phyloP scores from a whole-genome alignment of 1,284 basidiomycete species.

The Peniophora sp. region DNA sequence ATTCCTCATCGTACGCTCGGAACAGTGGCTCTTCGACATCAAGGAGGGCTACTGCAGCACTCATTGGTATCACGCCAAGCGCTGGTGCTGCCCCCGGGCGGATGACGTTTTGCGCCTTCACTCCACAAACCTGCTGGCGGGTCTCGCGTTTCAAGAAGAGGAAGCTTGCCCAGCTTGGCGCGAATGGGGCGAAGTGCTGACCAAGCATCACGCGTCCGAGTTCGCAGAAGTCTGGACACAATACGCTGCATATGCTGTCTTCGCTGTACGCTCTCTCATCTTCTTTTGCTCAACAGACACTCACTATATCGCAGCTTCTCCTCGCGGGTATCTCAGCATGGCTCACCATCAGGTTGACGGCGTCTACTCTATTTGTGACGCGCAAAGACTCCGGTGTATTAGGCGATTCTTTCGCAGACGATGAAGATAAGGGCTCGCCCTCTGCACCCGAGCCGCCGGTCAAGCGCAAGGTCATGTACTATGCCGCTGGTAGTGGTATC shows the following conservation, averaged over 20 bases:
- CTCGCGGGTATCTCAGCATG: constrained; percentile 69
- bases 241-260: constrained; percentile 65
- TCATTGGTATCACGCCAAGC: constrained; percentile 69
- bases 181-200: constrained; percentile 57
- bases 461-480: constrained; percentile 74
- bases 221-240: constrained; percentile 37
- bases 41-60: constrained; percentile 85
- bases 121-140: constrained; percentile 8
- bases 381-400: constrained; percentile 80
- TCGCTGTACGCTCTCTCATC: constrained; percentile 63
- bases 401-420: constrained; percentile 37
- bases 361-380: constrained; percentile 81
- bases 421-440: constrained; percentile 18
- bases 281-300: constrained; percentile 7
- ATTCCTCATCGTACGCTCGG: constrained; percentile 80
- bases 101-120: constrained; percentile 15
- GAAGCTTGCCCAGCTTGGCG: constrained; percentile 60
- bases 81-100: constrained; percentile 69
- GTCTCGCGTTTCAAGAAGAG: constrained; percentile 16
- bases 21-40: constrained; percentile 89
- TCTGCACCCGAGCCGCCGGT: constrained; percentile 15
- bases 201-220: constrained; percentile 16
- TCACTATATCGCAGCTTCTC: constrained; percentile 36
- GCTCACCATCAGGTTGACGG: constrained; percentile 83
- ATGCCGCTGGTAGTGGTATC: constrained; percentile 94